Evolutionary conservation across 805 yeast species (phyloP).

Genomic region (Candida pseudofarinosa): DNA sequence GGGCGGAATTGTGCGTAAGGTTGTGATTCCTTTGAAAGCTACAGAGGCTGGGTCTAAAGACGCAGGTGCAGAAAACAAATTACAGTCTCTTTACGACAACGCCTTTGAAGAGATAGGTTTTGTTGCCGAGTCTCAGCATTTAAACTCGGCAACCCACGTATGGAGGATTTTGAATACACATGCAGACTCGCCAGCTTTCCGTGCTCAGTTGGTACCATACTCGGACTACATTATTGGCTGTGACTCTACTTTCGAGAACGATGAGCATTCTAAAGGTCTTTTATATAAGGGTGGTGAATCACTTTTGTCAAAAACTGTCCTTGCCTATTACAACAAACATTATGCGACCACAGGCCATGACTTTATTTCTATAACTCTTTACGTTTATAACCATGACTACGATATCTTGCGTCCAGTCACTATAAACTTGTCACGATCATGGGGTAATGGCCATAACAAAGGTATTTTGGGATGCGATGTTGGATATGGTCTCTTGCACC

Average conservation of each 20-base stretch:
- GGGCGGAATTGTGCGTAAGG: conserved; percentile 55
- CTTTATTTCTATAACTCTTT: conserved; percentile 35
- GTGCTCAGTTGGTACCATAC: conserved; percentile 78
- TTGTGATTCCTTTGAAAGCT: conserved; percentile 21
- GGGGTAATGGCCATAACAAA: conserved; percentile 62
- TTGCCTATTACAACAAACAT: conserved; percentile 50
- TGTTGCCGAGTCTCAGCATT: conserved; percentile 71
- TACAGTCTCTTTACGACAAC: conserved; percentile 17
- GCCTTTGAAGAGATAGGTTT: conserved; percentile 56
- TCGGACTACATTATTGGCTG: conserved; percentile 83
- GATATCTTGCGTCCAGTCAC: conserved; percentile 85
- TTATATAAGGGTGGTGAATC: conserved; percentile 86
- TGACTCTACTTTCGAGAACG: conserved; percentile 56
- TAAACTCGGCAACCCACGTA: conserved; percentile 71
- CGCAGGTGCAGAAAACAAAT: conserved; percentile 13
- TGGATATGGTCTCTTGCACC: conserved; percentile 86
- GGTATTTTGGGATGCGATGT: conserved; percentile 92
- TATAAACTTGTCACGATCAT: conserved; percentile 55
- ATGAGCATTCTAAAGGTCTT: conserved; percentile 52
- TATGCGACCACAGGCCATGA: conserved; percentile 29
- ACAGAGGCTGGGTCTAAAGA: conserved; percentile 4
- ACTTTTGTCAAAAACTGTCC: conserved; percentile 62
- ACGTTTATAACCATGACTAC: conserved; percentile 83
- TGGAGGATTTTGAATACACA: conserved; percentile 81
- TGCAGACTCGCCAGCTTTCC: conserved; percentile 74